These are phyloP conservation scores for Casuarina equisetifolia DNA, from an alignment of 306 rosid genomes.

Conservation along the genomic window DNA sequence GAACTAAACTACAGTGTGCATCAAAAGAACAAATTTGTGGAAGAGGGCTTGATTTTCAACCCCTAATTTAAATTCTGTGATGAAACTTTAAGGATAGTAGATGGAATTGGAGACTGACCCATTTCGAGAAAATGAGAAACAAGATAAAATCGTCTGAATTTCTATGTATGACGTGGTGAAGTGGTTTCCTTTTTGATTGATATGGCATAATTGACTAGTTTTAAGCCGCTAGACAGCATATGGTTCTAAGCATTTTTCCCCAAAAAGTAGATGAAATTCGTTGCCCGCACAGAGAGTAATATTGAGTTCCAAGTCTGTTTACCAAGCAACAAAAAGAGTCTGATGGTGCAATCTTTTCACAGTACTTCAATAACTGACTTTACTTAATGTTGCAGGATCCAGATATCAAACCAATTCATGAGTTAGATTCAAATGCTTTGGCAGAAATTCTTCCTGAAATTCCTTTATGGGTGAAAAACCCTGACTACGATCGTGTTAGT, in stretches of 20 bases:
- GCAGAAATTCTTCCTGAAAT: slow-evolving; percentile 77
- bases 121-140: background rate
- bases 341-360: background rate
- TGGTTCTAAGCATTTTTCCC: background rate
- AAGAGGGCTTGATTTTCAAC: background rate
- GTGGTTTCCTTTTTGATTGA: background rate
- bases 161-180: background rate
- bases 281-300: background rate
- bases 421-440: slow-evolving; percentile 69
- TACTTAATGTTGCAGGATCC: slow-evolving; percentile 59
- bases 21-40: background rate
- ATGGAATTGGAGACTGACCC: background rate
- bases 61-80: background rate
- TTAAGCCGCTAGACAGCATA: background rate
- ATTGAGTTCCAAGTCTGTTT: background rate
- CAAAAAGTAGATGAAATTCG: background rate
- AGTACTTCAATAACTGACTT: slow-evolving; percentile 21
- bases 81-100: background rate
- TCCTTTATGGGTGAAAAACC: slow-evolving; percentile 85
- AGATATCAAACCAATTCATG: slow-evolving; percentile 56
- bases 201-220: background rate
- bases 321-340: background rate
- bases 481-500: slow-evolving; percentile 86
- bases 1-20: background rate
- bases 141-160: background rate